Evolutionary conservation across 805 yeast species (phyloP), one percentile per base, ranked within the genome.

Genomic region (Kluyveromyces nonfermentans): DNA sequence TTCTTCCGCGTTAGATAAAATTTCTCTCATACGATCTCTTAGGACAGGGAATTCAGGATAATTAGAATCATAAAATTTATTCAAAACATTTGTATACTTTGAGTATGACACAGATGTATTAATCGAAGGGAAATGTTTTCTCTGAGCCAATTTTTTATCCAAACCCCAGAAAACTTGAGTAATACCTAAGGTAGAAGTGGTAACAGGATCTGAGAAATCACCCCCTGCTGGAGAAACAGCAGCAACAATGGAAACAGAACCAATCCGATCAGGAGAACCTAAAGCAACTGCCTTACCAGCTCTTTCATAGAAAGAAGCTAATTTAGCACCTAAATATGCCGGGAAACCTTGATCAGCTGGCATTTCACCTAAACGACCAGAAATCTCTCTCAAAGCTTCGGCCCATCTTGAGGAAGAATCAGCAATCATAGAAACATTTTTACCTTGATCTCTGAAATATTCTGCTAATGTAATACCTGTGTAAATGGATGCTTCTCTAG

Each of bases 321-420:
- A 78, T 67, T 93, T 93, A 42, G 99, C 96, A 73, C 98, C 98
- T 67, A 93, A 76, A 67, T 93, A 93, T 42, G 99, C 99, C 49
- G 99, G 99, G 93, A 89, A 93, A 75, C 99, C 99, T 75, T 94
- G 98, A 72, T 93, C 99, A 50, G 99, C 99, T 65, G 99, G 99
- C 99, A 93, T 93, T 76, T 93, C 99, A 72, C 98, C 99, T 67
- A 93, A 76, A 78, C 99, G 95, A 78, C 99, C 99, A 42, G 97
- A 89, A 67, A 93, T 84, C 78, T 93, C 99, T 82, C 99, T 89
- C 65, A 93, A 77, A 50, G 99, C 99, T 75, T 93, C 99, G 37
- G 99, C 99, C 99, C 99, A 93, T 77, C 99, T 89, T 28, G 97
- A 89, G 30, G 97, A 90, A 5, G 98, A 93, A 69, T 93, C 99